A percentile compares a stretch with the other conserved stretches of the same genome.
These are phyloP conservation scores for Stereocaulon alpinum DNA, from an alignment of 495 filamentous ascomycete genomes.

Conservation along the genomic window DNA sequence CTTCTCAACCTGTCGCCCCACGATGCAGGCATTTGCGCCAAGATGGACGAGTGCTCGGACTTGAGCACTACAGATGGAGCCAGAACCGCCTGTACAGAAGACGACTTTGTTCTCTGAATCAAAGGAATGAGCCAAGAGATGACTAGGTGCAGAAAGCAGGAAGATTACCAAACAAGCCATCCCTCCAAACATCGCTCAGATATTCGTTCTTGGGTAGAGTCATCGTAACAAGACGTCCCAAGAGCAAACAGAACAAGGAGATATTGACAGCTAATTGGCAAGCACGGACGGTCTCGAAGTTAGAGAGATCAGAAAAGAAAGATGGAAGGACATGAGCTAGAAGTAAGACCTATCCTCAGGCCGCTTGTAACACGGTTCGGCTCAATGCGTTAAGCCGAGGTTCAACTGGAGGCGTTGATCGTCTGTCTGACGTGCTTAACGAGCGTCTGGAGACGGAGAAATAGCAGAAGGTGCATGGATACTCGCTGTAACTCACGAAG, in stretches of 20 bases:
- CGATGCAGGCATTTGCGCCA: slow-evolving; percentile 86
- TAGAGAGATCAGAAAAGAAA: background rate
- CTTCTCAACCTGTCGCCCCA: slow-evolving; percentile 84
- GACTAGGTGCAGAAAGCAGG: background rate
- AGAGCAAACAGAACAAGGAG: background rate
- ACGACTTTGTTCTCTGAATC: slow-evolving; percentile 70
- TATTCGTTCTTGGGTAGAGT: slow-evolving; percentile 61
- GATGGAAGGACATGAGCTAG: background rate
- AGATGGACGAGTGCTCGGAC: slow-evolving; percentile 84
- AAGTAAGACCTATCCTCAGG: background rate
- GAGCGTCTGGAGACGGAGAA: background rate
- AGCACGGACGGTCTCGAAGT: too few species aligned
- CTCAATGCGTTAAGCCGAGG: background rate
- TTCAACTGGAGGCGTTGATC: background rate
- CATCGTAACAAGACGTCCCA: slow-evolving; percentile 35
- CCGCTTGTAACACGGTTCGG: background rate
- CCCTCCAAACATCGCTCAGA: slow-evolving; percentile 70
- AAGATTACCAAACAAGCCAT: slow-evolving; percentile 65
- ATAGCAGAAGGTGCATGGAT: too few species aligned
- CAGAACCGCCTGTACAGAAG: slow-evolving; percentile 91
- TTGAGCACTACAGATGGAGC: slow-evolving; percentile 87
- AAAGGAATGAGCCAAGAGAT: background rate
- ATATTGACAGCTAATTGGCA: background rate
- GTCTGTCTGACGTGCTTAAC: background rate
- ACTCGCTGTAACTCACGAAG: background rate